Conservation (phyloP, 306 rosid genomes). For the Quercus wislizeni region DNA sequence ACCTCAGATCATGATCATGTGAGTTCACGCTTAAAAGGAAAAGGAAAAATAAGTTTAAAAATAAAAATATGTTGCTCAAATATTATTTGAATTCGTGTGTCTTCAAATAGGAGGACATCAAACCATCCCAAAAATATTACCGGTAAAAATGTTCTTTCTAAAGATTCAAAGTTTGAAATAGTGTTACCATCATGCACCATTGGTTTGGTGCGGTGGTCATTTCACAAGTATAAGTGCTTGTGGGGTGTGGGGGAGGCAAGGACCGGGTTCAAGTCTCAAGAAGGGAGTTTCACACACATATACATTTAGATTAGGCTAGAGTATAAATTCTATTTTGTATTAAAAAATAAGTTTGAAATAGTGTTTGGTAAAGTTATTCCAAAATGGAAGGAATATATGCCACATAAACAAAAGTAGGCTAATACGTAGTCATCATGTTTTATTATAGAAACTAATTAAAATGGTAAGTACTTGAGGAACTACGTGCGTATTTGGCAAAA, state of each 20-base stretch:
- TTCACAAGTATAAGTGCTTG: too few species aligned
- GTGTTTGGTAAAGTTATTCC: not conserved
- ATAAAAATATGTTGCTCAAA: constrained; percentile 14
- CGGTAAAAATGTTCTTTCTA: not conserved
- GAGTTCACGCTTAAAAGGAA: not conserved
- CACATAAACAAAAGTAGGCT: too few species aligned
- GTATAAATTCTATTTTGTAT: too few species aligned
- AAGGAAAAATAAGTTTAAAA: not conserved
- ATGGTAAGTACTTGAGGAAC: too few species aligned
- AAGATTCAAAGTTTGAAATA: constrained; percentile 7
- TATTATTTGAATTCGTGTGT: constrained; percentile 27
- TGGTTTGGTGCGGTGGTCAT: too few species aligned
- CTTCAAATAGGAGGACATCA: constrained; percentile 34
- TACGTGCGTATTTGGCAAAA: too few species aligned
- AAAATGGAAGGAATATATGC: too few species aligned
- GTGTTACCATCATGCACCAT: not conserved
- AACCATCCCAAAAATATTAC: constrained; percentile 14
- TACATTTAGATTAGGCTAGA: too few species aligned
- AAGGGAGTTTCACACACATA: too few species aligned
- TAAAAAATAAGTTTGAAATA: not conserved
- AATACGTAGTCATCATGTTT: too few species aligned
- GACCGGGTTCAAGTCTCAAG: too few species aligned
- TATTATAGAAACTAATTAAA: not conserved
- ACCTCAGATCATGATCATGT: not conserved
- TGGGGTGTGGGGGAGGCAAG: too few species aligned